These are phyloP conservation scores for Monoraphidium neglectum DNA, from an alignment of 139 green algal species.

Conservation along the genomic window DNA sequence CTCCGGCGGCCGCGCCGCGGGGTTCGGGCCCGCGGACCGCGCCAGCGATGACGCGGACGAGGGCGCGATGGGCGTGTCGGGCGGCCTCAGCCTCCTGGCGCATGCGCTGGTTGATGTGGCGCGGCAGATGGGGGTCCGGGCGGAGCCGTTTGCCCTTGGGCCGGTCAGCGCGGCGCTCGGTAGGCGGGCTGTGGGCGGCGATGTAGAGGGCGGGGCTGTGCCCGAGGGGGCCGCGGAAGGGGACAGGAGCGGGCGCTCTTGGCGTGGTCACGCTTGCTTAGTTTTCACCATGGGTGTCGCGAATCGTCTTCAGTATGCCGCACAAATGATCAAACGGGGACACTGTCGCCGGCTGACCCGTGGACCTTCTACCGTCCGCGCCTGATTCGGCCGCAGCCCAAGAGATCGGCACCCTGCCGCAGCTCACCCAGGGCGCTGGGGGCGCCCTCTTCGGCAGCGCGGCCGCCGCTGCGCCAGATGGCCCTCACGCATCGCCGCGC, in stretches of 20 bases:
- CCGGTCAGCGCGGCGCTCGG: conserved; percentile 44
- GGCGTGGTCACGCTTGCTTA: too few species aligned
- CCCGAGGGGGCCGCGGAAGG: too few species aligned
- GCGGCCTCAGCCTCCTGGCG: conserved; percentile 51
- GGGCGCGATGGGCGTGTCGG: conserved; percentile 20
- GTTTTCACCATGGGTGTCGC: too few species aligned
- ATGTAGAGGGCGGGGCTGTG: too few species aligned
- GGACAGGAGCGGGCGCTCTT: too few species aligned
- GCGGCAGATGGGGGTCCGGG: conserved; percentile 40
- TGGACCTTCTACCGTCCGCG: too few species aligned
- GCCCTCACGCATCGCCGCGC: not conserved
- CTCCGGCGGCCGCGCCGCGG: conserved; percentile 22
- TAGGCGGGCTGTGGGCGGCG: too few species aligned
- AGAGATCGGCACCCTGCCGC: not conserved
- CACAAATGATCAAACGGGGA: too few species aligned
- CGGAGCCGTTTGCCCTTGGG: conserved; percentile 62
- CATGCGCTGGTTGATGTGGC: conserved; percentile 52
- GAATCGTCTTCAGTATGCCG: too few species aligned
- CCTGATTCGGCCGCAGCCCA: not conserved
- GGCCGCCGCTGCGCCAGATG: not conserved
- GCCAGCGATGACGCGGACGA: not conserved
- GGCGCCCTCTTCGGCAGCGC: not conserved
- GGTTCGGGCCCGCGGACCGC: conserved; percentile 18
- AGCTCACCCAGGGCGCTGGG: not conserved
- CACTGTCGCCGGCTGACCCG: too few species aligned